Conservation (phyloP, 495 filamentous ascomycete species). For the Hyaloscypha bicolor region DNA sequence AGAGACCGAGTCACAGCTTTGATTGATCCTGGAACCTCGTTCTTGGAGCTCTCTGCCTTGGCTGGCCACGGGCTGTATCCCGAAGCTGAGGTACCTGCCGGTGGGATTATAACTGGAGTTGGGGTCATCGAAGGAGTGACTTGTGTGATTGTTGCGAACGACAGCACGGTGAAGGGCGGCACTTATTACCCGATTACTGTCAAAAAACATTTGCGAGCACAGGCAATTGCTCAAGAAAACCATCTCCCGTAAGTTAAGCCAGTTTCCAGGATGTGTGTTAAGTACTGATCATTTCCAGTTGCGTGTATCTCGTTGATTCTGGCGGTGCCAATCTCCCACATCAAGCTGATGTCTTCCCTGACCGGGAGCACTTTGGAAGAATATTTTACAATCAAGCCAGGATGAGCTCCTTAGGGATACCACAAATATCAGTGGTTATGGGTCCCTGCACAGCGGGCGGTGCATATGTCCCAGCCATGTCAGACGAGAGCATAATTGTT, state of each 20-base stretch:
- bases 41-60: slow-evolving; percentile 86
- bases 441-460: slow-evolving; percentile 96
- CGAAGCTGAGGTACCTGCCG: slow-evolving; percentile 82
- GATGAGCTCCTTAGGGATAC: slow-evolving; percentile 82
- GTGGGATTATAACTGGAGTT: slow-evolving; percentile 91
- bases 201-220: slow-evolving; percentile 94
- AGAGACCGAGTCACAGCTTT: slow-evolving; percentile 86
- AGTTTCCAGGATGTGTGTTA: neutral
- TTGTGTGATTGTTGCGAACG: slow-evolving; percentile 95
- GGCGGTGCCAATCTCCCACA: slow-evolving; percentile 96
- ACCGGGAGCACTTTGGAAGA: slow-evolving; percentile 91
- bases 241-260: slow-evolving; percentile 51
- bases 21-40: slow-evolving; percentile 86
- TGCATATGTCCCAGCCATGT: slow-evolving; percentile 96
- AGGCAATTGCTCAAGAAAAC: slow-evolving; percentile 90
- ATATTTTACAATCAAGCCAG: slow-evolving; percentile 99
- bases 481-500: slow-evolving; percentile 96
- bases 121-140: slow-evolving; percentile 88
- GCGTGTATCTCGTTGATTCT: slow-evolving; percentile 95
- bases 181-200: slow-evolving; percentile 98
- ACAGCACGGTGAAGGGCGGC: slow-evolving; percentile 98
- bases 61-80: slow-evolving; percentile 87
- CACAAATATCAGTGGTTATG: slow-evolving; percentile 96
- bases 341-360: slow-evolving; percentile 96
- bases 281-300: slow-evolving; percentile 44